Percentiles rank a stretch among this genome's conserved stretches.
Evolutionary conservation across 352 stramenopile species (phyloP).

Genomic region (Phytophthora lateralis): DNA sequence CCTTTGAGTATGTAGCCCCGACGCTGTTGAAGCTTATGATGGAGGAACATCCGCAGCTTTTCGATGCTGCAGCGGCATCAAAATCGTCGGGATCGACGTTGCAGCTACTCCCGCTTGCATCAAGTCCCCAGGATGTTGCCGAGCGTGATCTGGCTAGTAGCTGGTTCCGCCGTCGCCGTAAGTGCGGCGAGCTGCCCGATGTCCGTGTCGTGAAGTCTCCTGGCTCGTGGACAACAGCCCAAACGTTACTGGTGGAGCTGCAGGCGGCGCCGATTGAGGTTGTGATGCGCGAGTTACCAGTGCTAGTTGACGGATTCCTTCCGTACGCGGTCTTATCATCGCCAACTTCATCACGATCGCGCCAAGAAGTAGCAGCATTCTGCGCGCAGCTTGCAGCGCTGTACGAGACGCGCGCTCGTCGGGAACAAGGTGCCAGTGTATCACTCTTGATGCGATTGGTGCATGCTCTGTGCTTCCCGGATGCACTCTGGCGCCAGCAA

Average conservation of each 20-base stretch:
- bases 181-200: slow-evolving; percentile 16
- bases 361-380: slow-evolving; percentile 33
- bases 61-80: slow-evolving; percentile 31
- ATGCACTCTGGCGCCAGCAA: slow-evolving; percentile 43
- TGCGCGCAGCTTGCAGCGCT: slow-evolving; percentile 43
- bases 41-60: slow-evolving; percentile 57
- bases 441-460: slow-evolving; percentile 44
- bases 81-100: slow-evolving; percentile 23
- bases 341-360: slow-evolving; percentile 3
- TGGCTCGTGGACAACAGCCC: slow-evolving; percentile 35
- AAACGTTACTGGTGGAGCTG: slow-evolving; percentile 32
- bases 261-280: slow-evolving; percentile 43
- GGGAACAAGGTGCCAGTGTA: slow-evolving; percentile 32
- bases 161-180: slow-evolving; percentile 41
- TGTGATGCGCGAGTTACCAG: slow-evolving; percentile 33
- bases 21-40: slow-evolving; percentile 57
- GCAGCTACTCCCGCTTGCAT: slow-evolving; percentile 34
- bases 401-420: slow-evolving; percentile 38
- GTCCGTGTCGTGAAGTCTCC: slow-evolving; percentile 19
- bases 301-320: slow-evolving; percentile 43
- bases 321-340: slow-evolving; percentile 36
- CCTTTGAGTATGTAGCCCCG: slow-evolving; percentile 61
- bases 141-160: slow-evolving; percentile 28
- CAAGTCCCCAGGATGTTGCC: slow-evolving; percentile 18
- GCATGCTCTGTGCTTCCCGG: slow-evolving; percentile 55